phyloP scores from a whole-genome alignment of 139 green algal genomes.

The Dunaliella primolecta region DNA sequence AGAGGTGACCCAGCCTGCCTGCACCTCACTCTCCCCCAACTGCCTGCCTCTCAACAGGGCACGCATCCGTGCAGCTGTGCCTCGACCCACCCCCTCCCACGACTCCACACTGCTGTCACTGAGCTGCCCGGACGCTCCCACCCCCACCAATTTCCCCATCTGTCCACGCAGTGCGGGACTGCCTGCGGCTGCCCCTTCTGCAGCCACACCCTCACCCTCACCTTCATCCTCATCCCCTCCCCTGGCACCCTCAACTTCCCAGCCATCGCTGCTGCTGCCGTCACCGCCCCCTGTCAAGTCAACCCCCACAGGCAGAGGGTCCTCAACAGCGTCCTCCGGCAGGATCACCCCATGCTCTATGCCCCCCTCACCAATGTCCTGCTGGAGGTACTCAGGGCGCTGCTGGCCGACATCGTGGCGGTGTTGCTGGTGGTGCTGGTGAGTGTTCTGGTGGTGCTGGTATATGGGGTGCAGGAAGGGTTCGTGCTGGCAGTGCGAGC shows the following conservation, averaged over 20 bases:
- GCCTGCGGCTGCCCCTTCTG: no score
- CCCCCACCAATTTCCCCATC: no score
- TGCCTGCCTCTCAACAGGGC: not conserved
- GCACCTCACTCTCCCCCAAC: not conserved
- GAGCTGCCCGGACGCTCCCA: not conserved
- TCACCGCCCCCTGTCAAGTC: not conserved
- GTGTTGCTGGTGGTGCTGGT: conserved; percentile 4
- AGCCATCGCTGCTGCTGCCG: not conserved
- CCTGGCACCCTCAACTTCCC: not conserved
- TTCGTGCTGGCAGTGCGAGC: not conserved
- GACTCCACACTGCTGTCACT: not conserved
- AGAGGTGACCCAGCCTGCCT: not conserved
- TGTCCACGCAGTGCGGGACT: not conserved
- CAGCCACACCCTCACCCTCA: not conserved
- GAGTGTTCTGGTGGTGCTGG: not conserved
- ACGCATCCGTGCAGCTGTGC: not conserved
- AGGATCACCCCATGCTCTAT: not conserved
- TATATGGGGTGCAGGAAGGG: not conserved
- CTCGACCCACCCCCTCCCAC: no score
- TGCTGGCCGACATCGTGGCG: no score
- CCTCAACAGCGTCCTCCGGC: not conserved
- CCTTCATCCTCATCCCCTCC: not conserved
- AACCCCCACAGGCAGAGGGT: not conserved
- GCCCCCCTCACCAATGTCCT: no score
- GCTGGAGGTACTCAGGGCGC: no score